Percentiles rank a stretch among this genome's conserved stretches.
Conservation (phyloP, 179 eudicot genomes). For the Patellifolia procumbens region DNA sequence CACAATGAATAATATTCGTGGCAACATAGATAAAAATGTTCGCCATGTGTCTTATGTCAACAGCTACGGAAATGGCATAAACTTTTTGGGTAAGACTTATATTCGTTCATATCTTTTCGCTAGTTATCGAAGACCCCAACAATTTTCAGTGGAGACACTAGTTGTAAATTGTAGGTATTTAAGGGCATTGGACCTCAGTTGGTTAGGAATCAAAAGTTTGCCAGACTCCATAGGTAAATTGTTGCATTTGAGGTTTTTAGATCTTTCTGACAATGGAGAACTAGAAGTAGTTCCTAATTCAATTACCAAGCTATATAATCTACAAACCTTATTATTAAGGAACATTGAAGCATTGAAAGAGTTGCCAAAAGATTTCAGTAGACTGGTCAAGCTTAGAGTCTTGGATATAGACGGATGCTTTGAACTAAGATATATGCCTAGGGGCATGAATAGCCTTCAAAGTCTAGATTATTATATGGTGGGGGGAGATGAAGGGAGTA, state of each 20-base stretch:
- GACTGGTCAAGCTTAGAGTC: slow-evolving; percentile 10
- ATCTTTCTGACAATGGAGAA: neutral
- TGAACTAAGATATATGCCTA: slow-evolving; percentile 15
- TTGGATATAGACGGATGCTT: slow-evolving; percentile 19
- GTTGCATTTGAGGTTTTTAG: slow-evolving; percentile 15
- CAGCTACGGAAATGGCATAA: neutral
- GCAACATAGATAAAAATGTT: neutral
- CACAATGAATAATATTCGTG: neutral
- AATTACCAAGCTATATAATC: neutral
- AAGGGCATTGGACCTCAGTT: neutral
- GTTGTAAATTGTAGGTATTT: neutral
- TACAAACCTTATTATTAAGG: neutral
- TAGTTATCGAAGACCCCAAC: neutral
- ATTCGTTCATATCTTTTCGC: neutral
- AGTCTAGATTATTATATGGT: slow-evolving; percentile 28
- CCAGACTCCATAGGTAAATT: slow-evolving; percentile 15
- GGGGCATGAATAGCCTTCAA: slow-evolving; percentile 24
- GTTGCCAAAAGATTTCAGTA: slow-evolving; percentile 30
- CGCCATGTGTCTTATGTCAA: neutral
- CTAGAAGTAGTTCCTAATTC: neutral
- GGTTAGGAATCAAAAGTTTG: neutral
- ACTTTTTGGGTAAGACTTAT: too few species aligned
- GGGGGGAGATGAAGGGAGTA: neutral
- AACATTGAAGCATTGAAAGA: neutral
- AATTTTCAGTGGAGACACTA: neutral